A percentile compares a stretch with the other conserved stretches of the same genome.
Evolutionary conservation across 305 asterid species (phyloP).

Genomic region (Solanum chacoense): DNA sequence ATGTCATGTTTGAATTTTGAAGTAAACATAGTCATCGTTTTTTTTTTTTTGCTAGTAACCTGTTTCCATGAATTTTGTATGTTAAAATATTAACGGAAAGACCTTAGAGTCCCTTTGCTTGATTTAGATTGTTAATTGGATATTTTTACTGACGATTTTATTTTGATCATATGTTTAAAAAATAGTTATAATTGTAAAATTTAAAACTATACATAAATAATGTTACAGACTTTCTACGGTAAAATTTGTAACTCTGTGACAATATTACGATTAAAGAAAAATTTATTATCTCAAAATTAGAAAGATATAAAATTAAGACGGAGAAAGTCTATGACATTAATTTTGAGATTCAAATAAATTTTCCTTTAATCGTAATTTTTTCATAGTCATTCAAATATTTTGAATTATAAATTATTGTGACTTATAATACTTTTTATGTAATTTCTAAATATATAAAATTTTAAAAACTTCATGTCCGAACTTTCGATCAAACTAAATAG

Average conservation of each 20-base stretch:
- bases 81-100: no score
- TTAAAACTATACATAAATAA: not conserved
- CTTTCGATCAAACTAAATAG: not conserved
- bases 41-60: no score
- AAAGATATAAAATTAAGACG: no score
- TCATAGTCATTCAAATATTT: no score
- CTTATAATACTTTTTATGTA: not conserved
- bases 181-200: not conserved
- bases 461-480: no score
- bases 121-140: not conserved
- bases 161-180: not conserved
- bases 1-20: not conserved
- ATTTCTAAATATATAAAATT: not conserved
- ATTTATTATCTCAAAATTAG: no score
- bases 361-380: no score
- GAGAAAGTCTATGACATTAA: no score
- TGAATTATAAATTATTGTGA: not conserved
- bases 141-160: no score
- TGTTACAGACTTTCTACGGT: not conserved
- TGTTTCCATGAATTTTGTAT: not conserved
- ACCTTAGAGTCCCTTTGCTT: not conserved
- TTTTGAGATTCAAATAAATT: not conserved
- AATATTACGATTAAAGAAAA: no score
- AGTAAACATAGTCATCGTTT: not conserved
- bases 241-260: not conserved